Evolutionary conservation across 2,329 filamentous ascomycete genomes (phyloP).

Genomic region (Cyclaneusma minus): DNA sequence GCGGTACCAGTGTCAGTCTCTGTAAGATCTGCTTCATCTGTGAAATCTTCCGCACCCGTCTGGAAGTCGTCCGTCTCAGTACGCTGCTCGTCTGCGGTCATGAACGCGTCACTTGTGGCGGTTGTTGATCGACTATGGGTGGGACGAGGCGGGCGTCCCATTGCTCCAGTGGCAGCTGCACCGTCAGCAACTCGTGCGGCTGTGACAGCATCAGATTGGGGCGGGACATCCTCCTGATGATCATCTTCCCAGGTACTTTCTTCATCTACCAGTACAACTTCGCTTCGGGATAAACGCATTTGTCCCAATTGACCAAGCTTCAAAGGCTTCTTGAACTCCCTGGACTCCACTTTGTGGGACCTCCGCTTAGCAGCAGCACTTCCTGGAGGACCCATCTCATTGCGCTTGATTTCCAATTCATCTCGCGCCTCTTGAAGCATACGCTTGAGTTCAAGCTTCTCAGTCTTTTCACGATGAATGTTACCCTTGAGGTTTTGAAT

Average conservation of each 20-base stretch:
- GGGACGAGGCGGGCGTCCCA: conserved; percentile 8
- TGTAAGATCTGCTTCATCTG: conserved; percentile 59
- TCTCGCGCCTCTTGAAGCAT: conserved; percentile 92
- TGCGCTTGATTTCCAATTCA: conserved; percentile 60
- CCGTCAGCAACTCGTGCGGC: conserved; percentile 17
- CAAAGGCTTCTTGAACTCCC: conserved; percentile 64
- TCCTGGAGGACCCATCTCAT: conserved; percentile 25
- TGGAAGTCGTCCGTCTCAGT: conserved; percentile 94
- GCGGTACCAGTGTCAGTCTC: conserved; percentile 58
- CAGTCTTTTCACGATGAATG: conserved; percentile 94
- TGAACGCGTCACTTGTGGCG: conserved; percentile 52
- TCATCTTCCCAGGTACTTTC: conserved; percentile 89
- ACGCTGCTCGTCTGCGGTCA: conserved; percentile 42
- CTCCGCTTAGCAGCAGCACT: conserved; percentile 38
- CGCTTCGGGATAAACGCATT: conserved; percentile 56
- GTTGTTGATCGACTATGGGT: conserved; percentile 45
- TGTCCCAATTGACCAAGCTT: conserved; percentile 62
- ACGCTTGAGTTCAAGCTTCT: conserved; percentile 89
- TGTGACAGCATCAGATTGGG: conserved; percentile 24
- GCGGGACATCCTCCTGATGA: conserved; percentile 36
- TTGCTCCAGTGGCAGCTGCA: conserved; percentile 12
- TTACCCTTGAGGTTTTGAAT: conserved; percentile 92
- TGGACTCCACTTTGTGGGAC: conserved; percentile 46
- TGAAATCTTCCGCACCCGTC: conserved; percentile 72
- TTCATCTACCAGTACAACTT: conserved; percentile 62